A percentile compares a stretch with the other conserved stretches of the same genome.
These are phyloP conservation scores for Pneumocystis canis DNA, from an alignment of 1,139 yeast species.

Conservation along the genomic window DNA sequence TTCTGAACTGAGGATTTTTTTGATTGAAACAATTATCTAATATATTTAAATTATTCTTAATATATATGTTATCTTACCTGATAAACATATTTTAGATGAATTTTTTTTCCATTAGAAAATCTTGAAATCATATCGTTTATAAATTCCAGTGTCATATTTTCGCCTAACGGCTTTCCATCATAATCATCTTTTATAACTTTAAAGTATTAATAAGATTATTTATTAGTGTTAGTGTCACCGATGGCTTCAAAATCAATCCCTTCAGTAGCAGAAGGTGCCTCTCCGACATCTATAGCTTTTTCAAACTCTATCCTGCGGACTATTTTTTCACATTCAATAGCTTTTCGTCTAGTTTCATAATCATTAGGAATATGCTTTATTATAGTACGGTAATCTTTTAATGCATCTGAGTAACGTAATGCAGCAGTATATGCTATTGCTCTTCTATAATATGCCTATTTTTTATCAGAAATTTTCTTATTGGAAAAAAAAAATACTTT, in stretches of 20 bases:
- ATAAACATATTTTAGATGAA: conserved; percentile 71
- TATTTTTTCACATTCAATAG: conserved; percentile 49
- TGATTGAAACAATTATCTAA: conserved; percentile 48
- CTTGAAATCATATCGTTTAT: conserved; percentile 49
- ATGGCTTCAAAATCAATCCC: conserved; percentile 14
- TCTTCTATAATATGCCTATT: conserved; percentile 48
- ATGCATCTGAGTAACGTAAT: conserved; percentile 60
- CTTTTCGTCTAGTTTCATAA: conserved; percentile 46
- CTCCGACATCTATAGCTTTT: conserved; percentile 67
- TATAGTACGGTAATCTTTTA: conserved; percentile 51
- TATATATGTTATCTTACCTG: conserved; percentile 26
- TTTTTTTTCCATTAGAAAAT: conserved; percentile 56
- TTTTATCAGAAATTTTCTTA: background rate
- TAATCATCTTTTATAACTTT: conserved; percentile 39
- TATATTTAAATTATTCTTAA: background rate
- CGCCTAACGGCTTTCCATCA: conserved; percentile 45
- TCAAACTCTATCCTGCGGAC: conserved; percentile 70
- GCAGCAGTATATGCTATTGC: conserved; percentile 74
- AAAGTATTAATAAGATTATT: conserved; percentile 1
- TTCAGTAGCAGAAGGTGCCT: conserved; percentile 26
- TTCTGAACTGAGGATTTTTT: conserved; percentile 44
- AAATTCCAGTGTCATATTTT: conserved; percentile 35
- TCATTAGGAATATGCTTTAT: conserved; percentile 56
- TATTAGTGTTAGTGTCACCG: conserved; percentile 2
- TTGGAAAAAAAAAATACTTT: conserved; percentile 25